Evolutionary conservation across 805 yeast species (phyloP).

Genomic region (Myxozyma mucilagina): DNA sequence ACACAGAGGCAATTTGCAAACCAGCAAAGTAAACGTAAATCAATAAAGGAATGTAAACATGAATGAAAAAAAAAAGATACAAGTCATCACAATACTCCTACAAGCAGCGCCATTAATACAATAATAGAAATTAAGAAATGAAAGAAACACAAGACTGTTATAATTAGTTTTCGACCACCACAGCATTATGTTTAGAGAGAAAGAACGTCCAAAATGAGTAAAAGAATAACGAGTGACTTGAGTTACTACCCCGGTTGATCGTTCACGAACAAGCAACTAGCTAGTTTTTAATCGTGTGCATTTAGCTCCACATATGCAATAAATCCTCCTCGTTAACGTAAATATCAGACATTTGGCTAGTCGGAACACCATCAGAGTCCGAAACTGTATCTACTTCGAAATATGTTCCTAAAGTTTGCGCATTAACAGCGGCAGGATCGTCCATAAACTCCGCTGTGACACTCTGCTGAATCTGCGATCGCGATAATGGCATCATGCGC

Average conservation of each 20-base stretch:
- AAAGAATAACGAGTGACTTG: background rate
- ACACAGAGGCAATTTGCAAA: too few species aligned
- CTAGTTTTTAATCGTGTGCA: too few species aligned
- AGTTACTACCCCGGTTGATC: background rate
- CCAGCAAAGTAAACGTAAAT: background rate
- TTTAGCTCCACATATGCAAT: background rate
- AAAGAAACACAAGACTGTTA: background rate
- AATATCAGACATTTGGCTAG: slow-evolving; percentile 1
- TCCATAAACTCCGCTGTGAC: background rate
- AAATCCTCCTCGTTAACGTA: background rate
- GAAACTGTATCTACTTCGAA: slow-evolving; percentile 15
- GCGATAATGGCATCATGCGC: background rate
- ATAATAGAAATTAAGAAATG: background rate
- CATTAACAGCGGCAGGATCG: background rate
- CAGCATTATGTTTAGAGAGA: background rate
- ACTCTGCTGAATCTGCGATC: slow-evolving; percentile 2
- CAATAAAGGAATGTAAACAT: background rate
- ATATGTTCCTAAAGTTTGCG: slow-evolving; percentile 6
- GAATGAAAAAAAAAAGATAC: background rate
- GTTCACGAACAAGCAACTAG: too few species aligned
- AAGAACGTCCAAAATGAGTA: background rate
- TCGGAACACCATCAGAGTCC: slow-evolving; percentile 1
- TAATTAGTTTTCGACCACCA: background rate
- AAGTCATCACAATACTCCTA: slow-evolving; percentile 3
- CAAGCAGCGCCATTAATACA: background rate